phyloP scores from a whole-genome alignment of 2,329 filamentous ascomycete genomes.

The Didymellaceae sp. region DNA sequence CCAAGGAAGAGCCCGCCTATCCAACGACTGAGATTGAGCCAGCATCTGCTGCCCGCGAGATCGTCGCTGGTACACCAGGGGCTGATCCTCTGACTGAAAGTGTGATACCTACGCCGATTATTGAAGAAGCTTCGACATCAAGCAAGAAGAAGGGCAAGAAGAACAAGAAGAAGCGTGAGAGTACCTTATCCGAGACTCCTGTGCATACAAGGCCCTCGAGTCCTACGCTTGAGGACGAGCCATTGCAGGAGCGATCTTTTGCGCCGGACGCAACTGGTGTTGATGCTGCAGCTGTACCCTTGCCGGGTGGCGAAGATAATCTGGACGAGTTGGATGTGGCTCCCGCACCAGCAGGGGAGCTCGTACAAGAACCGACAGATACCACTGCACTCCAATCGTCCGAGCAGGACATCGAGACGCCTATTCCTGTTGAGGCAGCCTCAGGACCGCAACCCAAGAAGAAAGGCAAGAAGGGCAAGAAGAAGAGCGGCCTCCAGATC shows the following conservation, averaged over 20 bases:
- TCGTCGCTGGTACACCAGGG: not conserved
- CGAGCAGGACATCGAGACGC: not conserved
- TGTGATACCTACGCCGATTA: not conserved
- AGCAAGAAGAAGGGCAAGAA: constrained; percentile 40
- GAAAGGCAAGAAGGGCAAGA: constrained; percentile 32
- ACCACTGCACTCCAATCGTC: not conserved
- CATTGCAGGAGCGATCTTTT: not conserved
- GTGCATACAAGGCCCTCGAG: constrained; percentile 12
- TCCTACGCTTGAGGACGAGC: constrained; percentile 7
- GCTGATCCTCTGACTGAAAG: not conserved
- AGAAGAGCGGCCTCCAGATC: constrained; percentile 22
- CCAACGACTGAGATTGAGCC: constrained; percentile 15
- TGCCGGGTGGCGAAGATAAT: not conserved
- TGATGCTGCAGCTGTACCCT: not conserved
- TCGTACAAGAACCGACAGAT: not conserved
- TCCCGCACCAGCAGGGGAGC: not conserved
- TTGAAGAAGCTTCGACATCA: constrained; percentile 12
- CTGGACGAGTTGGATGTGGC: not conserved
- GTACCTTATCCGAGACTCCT: constrained; percentile 12
- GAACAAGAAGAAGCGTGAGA: constrained; percentile 35
- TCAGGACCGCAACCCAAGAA: constrained; percentile 21
- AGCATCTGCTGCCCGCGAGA: constrained; percentile 2
- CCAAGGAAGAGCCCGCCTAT: not conserved
- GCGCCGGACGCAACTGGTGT: not conserved
- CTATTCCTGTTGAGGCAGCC: constrained; percentile 16